Conservation (phyloP, 192 early-diverging fungal species). For the Spizellomyces punctatus region DNA sequence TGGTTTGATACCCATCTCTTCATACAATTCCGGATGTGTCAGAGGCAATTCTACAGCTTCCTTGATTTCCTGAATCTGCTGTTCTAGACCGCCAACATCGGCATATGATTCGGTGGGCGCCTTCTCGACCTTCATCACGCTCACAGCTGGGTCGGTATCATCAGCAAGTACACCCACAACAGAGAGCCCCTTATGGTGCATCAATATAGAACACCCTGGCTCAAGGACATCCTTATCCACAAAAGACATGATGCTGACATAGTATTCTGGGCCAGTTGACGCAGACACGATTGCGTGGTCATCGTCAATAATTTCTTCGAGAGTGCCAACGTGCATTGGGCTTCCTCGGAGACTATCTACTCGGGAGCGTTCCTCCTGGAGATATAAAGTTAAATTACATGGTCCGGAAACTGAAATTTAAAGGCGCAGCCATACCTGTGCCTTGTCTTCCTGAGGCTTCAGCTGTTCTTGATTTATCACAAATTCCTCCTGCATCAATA, state of each 20-base stretch:
- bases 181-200: conserved; percentile 84
- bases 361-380: conserved; percentile 87
- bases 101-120: conserved; percentile 98
- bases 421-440: conserved; percentile 35
- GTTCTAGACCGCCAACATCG: conserved; percentile 95
- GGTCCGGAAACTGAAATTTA: background rate
- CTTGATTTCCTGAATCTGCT: conserved; percentile 97
- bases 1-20: conserved; percentile 98
- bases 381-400: background rate
- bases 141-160: conserved; percentile 97
- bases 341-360: conserved; percentile 96
- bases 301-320: conserved; percentile 99
- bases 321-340: conserved; percentile 93
- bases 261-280: conserved; percentile 91
- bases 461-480: conserved; percentile 97
- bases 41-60: conserved; percentile 96
- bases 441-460: conserved; percentile 96
- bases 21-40: conserved; percentile 96
- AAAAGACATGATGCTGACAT: conserved; percentile 97
- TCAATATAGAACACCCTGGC: conserved; percentile 91
- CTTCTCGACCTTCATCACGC: conserved; percentile 98
- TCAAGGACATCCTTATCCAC: conserved; percentile 99
- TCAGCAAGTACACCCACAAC: conserved; percentile 95
- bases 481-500: conserved; percentile 99
- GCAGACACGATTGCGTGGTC: conserved; percentile 98